Percentiles rank a stretch among this genome's conserved stretches.
Conservation (phyloP, 2,329 filamentous ascomycete genomes). For the Periconia sp. region DNA sequence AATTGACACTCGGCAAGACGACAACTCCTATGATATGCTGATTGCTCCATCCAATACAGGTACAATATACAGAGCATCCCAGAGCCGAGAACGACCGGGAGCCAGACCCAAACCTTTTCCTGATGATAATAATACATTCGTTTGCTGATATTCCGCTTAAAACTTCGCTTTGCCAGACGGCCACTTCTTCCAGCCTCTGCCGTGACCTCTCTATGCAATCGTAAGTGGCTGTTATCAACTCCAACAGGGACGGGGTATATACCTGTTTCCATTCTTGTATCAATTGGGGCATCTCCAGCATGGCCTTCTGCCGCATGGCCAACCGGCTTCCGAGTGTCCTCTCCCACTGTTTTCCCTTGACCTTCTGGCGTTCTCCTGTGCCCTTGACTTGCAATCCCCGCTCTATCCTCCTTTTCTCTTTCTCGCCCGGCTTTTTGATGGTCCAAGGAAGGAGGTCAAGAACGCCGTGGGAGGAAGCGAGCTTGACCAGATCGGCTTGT, state of each 20-base stretch:
- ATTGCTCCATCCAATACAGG: constrained; percentile 13
- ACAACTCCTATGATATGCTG: constrained; percentile 3
- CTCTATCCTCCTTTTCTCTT: constrained; percentile 72
- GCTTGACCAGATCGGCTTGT: constrained; percentile 87
- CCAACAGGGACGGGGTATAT: constrained; percentile 36
- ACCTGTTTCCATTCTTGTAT: constrained; percentile 94
- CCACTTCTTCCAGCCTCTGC: constrained; percentile 74
- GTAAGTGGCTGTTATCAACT: constrained; percentile 36
- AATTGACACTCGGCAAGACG: neutral
- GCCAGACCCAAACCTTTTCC: neutral
- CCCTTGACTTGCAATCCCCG: constrained; percentile 84
- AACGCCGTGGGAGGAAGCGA: constrained; percentile 77
- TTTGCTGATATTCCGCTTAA: neutral
- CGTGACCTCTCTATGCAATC: constrained; percentile 63
- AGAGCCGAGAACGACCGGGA: neutral
- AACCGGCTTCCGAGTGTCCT: constrained; percentile 79
- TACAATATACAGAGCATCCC: constrained; percentile 16
- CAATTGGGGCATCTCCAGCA: constrained; percentile 91
- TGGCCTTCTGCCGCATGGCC: constrained; percentile 86
- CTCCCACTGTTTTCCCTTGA: constrained; percentile 96
- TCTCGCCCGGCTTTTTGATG: constrained; percentile 72
- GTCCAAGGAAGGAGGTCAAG: constrained; percentile 78
- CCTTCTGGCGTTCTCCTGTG: constrained; percentile 86
- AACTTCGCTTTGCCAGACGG: constrained; percentile 51
- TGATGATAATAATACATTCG: neutral